Conservation (phyloP, 78 protist species). For the Chrysochromulina parva region DNA sequence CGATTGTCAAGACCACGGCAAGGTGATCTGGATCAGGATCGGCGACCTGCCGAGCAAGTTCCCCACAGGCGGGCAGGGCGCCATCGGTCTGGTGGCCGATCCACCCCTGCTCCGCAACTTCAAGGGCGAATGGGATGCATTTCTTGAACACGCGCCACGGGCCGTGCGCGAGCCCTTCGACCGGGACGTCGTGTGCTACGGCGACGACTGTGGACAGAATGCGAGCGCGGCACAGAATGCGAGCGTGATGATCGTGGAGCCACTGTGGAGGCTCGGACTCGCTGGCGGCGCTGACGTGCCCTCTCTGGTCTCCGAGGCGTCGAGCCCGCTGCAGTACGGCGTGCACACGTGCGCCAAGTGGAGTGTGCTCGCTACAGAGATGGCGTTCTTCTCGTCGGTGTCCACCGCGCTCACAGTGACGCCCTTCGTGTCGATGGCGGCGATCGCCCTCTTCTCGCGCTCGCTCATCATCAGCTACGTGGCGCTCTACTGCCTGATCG, state of each 20-base stretch:
- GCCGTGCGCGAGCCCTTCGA: too few relatives aligned
- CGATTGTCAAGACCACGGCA: too few relatives aligned
- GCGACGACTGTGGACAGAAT: too few relatives aligned
- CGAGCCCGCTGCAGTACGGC: background rate
- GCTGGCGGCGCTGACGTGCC: too few relatives aligned
- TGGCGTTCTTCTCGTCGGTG: background rate
- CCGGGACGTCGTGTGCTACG: too few relatives aligned
- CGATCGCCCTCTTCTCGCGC: background rate
- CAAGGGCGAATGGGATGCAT: background rate
- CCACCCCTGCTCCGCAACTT: background rate
- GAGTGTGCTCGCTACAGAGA: background rate
- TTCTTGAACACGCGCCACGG: too few relatives aligned
- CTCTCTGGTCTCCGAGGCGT: background rate
- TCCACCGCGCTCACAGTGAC: background rate
- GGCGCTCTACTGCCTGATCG: background rate
- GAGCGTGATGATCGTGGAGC: too few relatives aligned
- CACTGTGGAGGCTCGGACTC: too few relatives aligned
- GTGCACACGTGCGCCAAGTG: background rate
- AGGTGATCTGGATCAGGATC: background rate
- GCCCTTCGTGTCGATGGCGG: background rate
- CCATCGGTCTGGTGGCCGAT: background rate
- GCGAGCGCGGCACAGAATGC: too few relatives aligned
- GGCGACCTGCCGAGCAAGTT: background rate
- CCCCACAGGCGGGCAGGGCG: background rate
- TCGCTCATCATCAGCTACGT: background rate